Conservation (phyloP, 2,329 filamentous ascomycete species). For the Fusarium avenaceum region DNA sequence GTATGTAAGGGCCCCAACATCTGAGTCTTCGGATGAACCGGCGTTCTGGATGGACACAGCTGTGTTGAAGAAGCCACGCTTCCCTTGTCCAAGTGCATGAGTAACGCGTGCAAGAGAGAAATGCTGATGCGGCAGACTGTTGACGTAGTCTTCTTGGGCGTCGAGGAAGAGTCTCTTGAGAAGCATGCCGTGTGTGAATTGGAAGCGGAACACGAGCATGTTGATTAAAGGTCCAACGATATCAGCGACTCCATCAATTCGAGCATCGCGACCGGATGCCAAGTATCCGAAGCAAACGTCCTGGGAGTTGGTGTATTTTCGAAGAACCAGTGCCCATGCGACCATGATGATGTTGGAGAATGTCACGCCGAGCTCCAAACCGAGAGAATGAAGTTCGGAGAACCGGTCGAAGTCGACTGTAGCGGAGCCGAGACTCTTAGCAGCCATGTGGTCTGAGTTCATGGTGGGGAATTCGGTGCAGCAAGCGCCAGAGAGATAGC, state of each 20-base stretch:
- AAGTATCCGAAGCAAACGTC: slow-evolving; percentile 65
- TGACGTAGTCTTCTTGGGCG: slow-evolving; percentile 28
- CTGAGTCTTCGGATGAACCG: slow-evolving; percentile 8
- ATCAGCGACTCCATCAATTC: slow-evolving; percentile 30
- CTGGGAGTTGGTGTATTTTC: slow-evolving; percentile 60
- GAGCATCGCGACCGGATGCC: slow-evolving; percentile 40
- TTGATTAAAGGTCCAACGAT: slow-evolving; percentile 53
- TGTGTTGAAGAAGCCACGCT: slow-evolving; percentile 52
- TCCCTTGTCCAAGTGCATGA: slow-evolving; percentile 45
- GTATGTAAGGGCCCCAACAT: slow-evolving; percentile 11
- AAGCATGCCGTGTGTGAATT: slow-evolving; percentile 45
- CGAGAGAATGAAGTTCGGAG: slow-evolving; percentile 13
- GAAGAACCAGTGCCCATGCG: slow-evolving; percentile 65
- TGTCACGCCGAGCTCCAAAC: slow-evolving; percentile 55
- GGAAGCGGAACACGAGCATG: slow-evolving; percentile 67
- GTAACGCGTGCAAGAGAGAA: slow-evolving; percentile 64
- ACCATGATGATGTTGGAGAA: slow-evolving; percentile 65
- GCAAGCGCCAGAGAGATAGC: slow-evolving; percentile 17
- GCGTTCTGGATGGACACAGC: slow-evolving; percentile 53
- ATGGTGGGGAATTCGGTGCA: slow-evolving; percentile 20
- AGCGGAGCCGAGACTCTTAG: slow-evolving; percentile 5
- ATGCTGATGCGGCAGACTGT: slow-evolving; percentile 61
- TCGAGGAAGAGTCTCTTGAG: slow-evolving; percentile 56
- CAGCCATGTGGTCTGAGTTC: not conserved
- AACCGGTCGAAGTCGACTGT: slow-evolving; percentile 20